Evolutionary conservation across 257 asterid species (phyloP).

Genomic region (Linderniella brevidens): DNA sequence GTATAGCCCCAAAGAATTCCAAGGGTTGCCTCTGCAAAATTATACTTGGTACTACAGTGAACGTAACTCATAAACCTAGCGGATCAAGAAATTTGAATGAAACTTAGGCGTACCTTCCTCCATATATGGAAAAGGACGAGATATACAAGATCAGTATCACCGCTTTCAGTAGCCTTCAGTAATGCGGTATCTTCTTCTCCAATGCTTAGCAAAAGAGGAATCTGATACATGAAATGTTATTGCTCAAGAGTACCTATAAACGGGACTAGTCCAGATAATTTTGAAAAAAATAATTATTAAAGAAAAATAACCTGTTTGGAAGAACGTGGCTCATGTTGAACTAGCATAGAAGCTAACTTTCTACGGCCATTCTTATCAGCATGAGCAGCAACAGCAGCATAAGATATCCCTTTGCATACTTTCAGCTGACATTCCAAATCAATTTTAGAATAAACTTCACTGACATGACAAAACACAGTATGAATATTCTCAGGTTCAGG

Average conservation of each 20-base stretch:
- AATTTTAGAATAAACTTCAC: no score
- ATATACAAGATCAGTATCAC: conserved; percentile 94
- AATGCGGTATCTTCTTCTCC: conserved; percentile 94
- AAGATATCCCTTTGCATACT: conserved; percentile 93
- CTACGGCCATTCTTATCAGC: conserved; percentile 91
- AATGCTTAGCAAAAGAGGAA: conserved; percentile 88
- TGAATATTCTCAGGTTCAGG: no score
- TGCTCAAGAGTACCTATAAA: background rate
- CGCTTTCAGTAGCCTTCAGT: conserved; percentile 74
- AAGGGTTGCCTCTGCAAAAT: conserved; percentile 52
- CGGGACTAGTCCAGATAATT: background rate
- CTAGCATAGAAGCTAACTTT: conserved; percentile 94
- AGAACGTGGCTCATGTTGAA: conserved; percentile 82
- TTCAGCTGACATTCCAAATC: conserved; percentile 46
- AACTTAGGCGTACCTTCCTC: conserved; percentile 51
- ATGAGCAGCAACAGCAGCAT: conserved; percentile 97
- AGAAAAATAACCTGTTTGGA: conserved; percentile 56
- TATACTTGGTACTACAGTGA: conserved; percentile 11
- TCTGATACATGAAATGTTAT: conserved; percentile 23
- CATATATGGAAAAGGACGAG: conserved; percentile 88
- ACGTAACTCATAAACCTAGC: conserved; percentile 1
- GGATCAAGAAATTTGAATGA: background rate
- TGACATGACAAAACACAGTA: conserved; percentile 11
- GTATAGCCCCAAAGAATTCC: conserved; percentile 74
- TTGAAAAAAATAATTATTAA: conserved; percentile 9